Base-by-base conservation (phyloP, 371 early-diverging fungal genomes). In the Dichotomocladium elegans region DNA sequence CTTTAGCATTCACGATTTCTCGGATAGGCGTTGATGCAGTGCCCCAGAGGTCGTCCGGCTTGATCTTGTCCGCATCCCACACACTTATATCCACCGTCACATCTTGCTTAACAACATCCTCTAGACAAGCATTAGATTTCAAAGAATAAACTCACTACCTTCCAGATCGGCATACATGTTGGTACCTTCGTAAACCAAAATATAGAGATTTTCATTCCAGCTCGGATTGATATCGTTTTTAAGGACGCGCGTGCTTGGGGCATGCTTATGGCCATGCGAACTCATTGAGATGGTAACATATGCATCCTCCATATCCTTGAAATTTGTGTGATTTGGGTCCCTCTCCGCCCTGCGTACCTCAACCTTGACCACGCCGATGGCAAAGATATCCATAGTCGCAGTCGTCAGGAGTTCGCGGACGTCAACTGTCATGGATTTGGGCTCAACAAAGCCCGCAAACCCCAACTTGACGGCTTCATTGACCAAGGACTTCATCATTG, bases 51-150 rank as follows among this genome's bases (percentile, higher is more conserved):
- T 65, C 60, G 28, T 69, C 70, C 3, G 53, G 31, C 28, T 62
- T 63, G 21, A 70, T 47, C 17, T 70, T 70, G 29, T 66, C 66
- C 2, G 70, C 66, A 41, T 70, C 63, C 60, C 60, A 66, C 11
- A 70, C 58, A 25, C 63, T 70, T 11, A 70, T 29, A 46, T 66
- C 61, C 4, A 70, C 37, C 9, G 40, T 60, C 4, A 53, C 55
- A 8, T 70, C 63, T 0, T 40, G 47, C 25, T n/a, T n/a, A n/a
- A 41, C 35, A 27, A 70, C 63, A 17, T 70, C 70, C 41, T 66
- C 70, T 69, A 37, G 27, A 34, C 11, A 50, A 14, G 4, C 35
- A 25, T 35, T 34, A n/a, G 27, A n/a, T 21, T 22, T 11, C 15
- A n/a, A 47, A 4, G 14, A 22, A 17, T 31, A 43, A 50, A 26